Evolutionary conservation across 2,329 filamentous ascomycete species (phyloP).

Genomic region (Xenosphaeropsis pyriputrescens): DNA sequence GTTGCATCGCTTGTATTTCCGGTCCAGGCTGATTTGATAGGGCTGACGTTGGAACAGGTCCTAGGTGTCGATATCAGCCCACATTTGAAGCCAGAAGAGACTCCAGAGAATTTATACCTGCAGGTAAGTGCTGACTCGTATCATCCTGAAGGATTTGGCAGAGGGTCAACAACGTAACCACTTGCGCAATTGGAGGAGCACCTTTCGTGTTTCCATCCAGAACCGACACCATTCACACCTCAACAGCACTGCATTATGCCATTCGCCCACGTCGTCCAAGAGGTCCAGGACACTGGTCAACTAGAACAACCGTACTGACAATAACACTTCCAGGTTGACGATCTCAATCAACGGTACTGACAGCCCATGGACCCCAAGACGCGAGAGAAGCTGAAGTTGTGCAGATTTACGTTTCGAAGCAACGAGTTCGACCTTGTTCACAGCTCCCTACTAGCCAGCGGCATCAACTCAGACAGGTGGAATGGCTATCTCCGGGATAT

Average conservation of each 20-base stretch:
- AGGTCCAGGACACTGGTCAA: no score
- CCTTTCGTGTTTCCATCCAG: no score
- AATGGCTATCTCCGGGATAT: conserved; percentile 63
- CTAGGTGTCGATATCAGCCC: conserved; percentile 59
- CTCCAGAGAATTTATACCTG: conserved; percentile 52
- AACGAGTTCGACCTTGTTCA: conserved; percentile 74
- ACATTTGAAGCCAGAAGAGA: conserved; percentile 49
- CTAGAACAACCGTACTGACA: no score
- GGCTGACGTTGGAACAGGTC: conserved; percentile 31
- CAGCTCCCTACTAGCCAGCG: conserved; percentile 54
- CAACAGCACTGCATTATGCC: no score
- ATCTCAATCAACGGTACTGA: conserved; percentile 35
- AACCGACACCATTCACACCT: no score
- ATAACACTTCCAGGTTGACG: conserved; percentile 36
- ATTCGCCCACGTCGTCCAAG: no score
- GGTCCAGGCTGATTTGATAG: conserved; percentile 1
- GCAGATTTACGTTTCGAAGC: conserved; percentile 49
- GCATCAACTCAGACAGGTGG: conserved; percentile 64
- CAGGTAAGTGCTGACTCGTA: conserved; percentile 27
- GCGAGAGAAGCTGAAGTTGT: no score
- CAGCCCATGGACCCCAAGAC: no score
- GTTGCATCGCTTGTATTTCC: background rate
- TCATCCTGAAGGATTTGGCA: background rate
- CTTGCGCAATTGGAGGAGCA: no score
- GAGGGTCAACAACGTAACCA: no score